These are phyloP conservation scores for Sherardia arvensis DNA, from an alignment of 257 asterid genomes.

Conservation along the genomic window DNA sequence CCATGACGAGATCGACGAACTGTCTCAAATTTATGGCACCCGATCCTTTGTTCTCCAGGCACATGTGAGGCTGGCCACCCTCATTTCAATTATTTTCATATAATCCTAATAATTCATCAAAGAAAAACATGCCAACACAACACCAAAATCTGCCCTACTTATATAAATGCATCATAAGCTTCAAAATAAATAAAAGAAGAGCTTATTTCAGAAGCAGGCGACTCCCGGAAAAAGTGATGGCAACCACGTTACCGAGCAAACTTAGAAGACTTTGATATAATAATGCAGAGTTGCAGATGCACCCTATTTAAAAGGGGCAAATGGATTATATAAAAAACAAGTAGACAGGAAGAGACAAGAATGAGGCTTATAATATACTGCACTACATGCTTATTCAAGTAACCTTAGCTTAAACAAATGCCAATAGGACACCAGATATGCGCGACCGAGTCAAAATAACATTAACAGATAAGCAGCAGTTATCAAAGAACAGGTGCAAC, in stretches of 20 bases:
- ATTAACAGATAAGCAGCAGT: not conserved
- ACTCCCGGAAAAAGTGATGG: not conserved
- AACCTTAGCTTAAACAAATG: not conserved
- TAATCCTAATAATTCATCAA: not conserved
- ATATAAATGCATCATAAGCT: not conserved
- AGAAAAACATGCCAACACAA: not conserved
- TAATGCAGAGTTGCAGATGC: not conserved
- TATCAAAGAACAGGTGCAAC: not conserved
- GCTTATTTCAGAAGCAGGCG: not conserved
- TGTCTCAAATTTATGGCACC: slow-evolving; percentile 18
- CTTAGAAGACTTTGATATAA: not conserved
- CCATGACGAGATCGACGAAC: slow-evolving; percentile 14
- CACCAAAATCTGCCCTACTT: not conserved
- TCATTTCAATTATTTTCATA: not conserved
- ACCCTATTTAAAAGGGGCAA: not conserved
- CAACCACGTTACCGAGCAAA: not conserved
- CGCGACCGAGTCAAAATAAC: not conserved
- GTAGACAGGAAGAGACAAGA: slow-evolving; percentile 2
- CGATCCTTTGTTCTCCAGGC: slow-evolving; percentile 1
- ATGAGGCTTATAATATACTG: not conserved
- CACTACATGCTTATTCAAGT: not conserved
- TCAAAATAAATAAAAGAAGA: not conserved
- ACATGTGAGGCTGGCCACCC: slow-evolving; percentile 4
- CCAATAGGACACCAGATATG: not conserved
- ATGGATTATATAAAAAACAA: not conserved